Base-by-base conservation (phyloP, 306 rosid species). In the Cicer arietinum region DNA sequence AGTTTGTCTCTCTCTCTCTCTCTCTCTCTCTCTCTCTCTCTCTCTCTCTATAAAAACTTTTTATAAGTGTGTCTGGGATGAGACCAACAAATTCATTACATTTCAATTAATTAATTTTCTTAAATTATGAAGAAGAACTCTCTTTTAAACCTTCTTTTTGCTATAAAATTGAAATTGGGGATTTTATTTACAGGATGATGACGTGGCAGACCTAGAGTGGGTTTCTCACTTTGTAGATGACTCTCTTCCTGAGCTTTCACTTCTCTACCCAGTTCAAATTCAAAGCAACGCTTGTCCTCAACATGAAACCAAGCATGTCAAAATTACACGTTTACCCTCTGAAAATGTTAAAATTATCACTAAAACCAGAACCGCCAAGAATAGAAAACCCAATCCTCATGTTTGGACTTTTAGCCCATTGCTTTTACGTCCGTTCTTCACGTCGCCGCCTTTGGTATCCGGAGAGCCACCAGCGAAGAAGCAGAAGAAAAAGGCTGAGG, bases 191-290 rank as follows among this genome's bases (percentile, higher is more conserved):
- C 91, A 94, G 98, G 85, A 78, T 67, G 97, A 88, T 87, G 90
- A 89, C 62, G 6, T 91, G 75, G 94, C 94, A 6, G 98, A 72
- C 7, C 80, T 94, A 0, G 98, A 94, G 78, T 94, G 98, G 98
- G 93, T 94, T 75, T 94, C 98, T 42, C 96, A 83, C 54, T 87
- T 91, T 30, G 98, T 90, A n/a, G 96, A 94, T 65, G 98, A 94
- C 74, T 89, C 91, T 68, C 18, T 77, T 22, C 82, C 86, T 2
- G 97, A 89, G 48, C 75, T 81, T 1, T 69, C 94, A 10, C 83
- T 93, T 54, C 17, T 82, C 1, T 80, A 80, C 73, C 80, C 94
- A 10, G 75, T 81, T 25, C 81, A 76, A 35, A 7, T 59, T 45
- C 83, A 76, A 45, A 20, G 74, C 1, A 85, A 63, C 39, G 10